Conservation (phyloP, 495 filamentous ascomycete genomes). For the Aspergillus nanangensis region DNA sequence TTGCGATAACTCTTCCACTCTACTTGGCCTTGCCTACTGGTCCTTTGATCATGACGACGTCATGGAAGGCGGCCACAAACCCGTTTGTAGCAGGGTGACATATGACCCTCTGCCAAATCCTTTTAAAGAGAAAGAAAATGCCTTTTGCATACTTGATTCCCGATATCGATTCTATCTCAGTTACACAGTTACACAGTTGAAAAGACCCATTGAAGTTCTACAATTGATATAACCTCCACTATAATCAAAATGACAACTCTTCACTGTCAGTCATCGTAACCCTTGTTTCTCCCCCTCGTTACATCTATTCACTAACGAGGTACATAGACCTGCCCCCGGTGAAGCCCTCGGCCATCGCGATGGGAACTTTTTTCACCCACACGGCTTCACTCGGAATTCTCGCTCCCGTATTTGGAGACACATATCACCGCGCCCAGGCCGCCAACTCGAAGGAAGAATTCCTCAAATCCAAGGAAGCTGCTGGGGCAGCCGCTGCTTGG, state of each 20-base stretch:
- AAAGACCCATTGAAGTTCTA: too few species aligned
- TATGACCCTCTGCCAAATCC: slow-evolving; percentile 5
- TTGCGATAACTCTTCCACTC: not conserved
- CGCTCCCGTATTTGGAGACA: slow-evolving; percentile 86
- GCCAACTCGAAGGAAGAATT: slow-evolving; percentile 97
- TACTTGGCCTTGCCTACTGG: slow-evolving; percentile 14
- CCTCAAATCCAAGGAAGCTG: slow-evolving; percentile 86
- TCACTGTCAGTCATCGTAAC: slow-evolving; percentile 48
- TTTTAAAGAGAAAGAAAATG: too few species aligned
- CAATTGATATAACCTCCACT: too few species aligned
- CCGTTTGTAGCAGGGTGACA: too few species aligned
- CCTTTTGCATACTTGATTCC: too few species aligned
- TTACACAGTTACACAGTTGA: too few species aligned
- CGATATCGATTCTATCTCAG: too few species aligned
- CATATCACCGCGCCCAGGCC: slow-evolving; percentile 87
- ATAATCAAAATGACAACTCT: slow-evolving; percentile 53
- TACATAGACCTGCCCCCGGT: slow-evolving; percentile 81
- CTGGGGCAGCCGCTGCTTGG: slow-evolving; percentile 81
- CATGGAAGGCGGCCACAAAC: too few species aligned
- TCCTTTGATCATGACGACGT: slow-evolving; percentile 43
- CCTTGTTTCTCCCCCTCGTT: not conserved
- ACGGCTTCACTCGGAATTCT: slow-evolving; percentile 75
- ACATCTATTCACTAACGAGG: slow-evolving; percentile 1
- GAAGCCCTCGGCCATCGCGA: slow-evolving; percentile 95
- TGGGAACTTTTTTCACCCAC: slow-evolving; percentile 95